A percentile compares a stretch with the other conserved stretches of the same genome.
Conservation (phyloP, 2,329 filamentous ascomycete species). For the Cladophialophora bantiana region DNA sequence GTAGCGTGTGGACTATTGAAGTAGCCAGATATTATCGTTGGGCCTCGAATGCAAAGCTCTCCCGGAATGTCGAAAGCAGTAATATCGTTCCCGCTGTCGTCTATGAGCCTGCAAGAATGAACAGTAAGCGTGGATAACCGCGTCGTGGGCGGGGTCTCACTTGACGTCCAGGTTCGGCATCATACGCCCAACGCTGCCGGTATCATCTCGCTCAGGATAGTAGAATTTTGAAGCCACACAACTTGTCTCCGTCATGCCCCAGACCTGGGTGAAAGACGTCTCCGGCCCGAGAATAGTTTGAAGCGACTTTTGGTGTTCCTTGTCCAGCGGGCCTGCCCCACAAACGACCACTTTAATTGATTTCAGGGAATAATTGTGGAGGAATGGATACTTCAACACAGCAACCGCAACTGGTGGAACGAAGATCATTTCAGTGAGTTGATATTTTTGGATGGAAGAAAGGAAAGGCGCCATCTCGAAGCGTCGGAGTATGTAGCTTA, state of each 20-base stretch:
- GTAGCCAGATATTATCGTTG: constrained; percentile 49
- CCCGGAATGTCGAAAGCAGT: constrained; percentile 59
- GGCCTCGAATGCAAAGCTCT: constrained; percentile 53
- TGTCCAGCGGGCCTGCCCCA: constrained; percentile 59
- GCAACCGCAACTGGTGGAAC: constrained; percentile 56
- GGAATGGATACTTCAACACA: constrained; percentile 40
- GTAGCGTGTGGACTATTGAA: constrained; percentile 48
- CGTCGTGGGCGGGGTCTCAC: constrained; percentile 6
- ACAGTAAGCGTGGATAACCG: not conserved
- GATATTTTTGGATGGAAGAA: constrained; percentile 49
- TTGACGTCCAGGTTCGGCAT: constrained; percentile 34
- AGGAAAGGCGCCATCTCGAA: constrained; percentile 54
- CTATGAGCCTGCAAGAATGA: constrained; percentile 52
- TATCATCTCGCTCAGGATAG: constrained; percentile 29
- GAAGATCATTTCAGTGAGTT: constrained; percentile 58
- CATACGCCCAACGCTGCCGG: constrained; percentile 32
- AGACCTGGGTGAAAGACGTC: constrained; percentile 57
- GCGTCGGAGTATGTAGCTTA: constrained; percentile 56
- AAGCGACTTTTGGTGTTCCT: constrained; percentile 50
- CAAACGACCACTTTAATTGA: constrained; percentile 54
- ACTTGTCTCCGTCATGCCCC: constrained; percentile 62
- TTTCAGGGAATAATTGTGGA: constrained; percentile 42
- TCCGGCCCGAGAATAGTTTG: constrained; percentile 51
- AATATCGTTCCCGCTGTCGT: constrained; percentile 64
- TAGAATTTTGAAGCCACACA: constrained; percentile 34